A percentile compares a stretch with the other conserved stretches of the same genome.
Conservation (phyloP, 257 asterid species). For the Solanum acaule region DNA sequence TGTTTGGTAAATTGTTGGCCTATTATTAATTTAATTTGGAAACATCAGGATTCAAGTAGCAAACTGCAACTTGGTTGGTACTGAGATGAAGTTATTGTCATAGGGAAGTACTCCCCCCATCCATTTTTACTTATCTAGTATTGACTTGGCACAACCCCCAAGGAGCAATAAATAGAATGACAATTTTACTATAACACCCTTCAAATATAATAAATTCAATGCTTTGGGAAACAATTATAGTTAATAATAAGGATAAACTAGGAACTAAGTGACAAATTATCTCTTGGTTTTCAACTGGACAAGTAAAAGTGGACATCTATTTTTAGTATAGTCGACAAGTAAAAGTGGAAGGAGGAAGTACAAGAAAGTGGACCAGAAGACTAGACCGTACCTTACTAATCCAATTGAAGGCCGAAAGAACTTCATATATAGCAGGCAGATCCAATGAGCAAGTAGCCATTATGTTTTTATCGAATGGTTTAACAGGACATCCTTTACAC, state of each 20-base stretch:
- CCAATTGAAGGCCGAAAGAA: background rate
- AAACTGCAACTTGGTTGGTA: background rate
- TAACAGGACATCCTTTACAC: background rate
- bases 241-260: background rate
- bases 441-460: background rate
- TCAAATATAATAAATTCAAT: background rate
- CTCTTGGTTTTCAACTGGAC: background rate
- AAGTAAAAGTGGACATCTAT: background rate
- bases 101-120: background rate
- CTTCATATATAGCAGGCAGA: background rate
- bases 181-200: background rate
- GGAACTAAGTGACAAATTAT: background rate
- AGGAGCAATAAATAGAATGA: background rate
- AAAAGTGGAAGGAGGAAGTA: background rate
- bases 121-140: background rate
- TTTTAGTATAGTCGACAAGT: background rate
- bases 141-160: background rate
- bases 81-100: background rate
- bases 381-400: background rate
- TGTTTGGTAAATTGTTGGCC: background rate
- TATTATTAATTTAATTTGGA: background rate
- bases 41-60: background rate
- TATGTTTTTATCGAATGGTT: background rate
- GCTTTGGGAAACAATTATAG: background rate
- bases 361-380: background rate